These are phyloP conservation scores for Domatiomyces globalis DNA, from an alignment of 2,329 filamentous ascomycete species.

Conservation along the genomic window DNA sequence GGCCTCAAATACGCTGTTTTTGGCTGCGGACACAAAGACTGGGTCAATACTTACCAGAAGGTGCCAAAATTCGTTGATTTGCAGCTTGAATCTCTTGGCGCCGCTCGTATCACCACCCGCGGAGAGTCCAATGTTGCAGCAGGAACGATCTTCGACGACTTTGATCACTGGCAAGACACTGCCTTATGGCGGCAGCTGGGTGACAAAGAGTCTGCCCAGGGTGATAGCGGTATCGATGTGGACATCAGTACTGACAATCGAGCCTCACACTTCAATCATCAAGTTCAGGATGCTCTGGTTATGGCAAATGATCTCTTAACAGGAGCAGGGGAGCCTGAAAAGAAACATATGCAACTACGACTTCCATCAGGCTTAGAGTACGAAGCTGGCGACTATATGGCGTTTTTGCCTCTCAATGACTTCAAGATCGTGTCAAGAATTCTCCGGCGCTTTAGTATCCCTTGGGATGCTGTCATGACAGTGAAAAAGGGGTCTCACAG, in stretches of 20 bases:
- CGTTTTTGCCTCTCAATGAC: conserved; percentile 57
- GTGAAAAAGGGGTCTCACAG: conserved; percentile 41
- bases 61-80: conserved; percentile 51
- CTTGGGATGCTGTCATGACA: conserved; percentile 54
- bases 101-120: conserved; percentile 32
- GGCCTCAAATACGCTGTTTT: conserved; percentile 54
- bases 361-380: conserved; percentile 54
- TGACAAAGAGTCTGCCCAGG: conserved; percentile 20
- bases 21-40: conserved; percentile 48
- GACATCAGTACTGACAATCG: conserved; percentile 40
- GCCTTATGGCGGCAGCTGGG: conserved; percentile 38
- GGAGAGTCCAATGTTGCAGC: conserved; percentile 42
- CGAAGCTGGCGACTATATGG: conserved; percentile 61
- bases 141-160: conserved; percentile 53
- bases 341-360: conserved; percentile 53
- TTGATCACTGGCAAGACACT: conserved; percentile 54
- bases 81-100: conserved; percentile 39
- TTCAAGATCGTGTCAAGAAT: conserved; percentile 47
- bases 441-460: conserved; percentile 49
- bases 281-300: conserved; percentile 49
- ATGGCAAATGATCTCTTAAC: conserved; percentile 40
- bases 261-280: conserved; percentile 45
- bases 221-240: conserved; percentile 32
- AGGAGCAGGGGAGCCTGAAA: conserved; percentile 37
- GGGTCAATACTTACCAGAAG: conserved; percentile 48